phyloP scores from a whole-genome alignment of 2,329 filamentous ascomycete genomes.

The Cordyceps tenuipes region DNA sequence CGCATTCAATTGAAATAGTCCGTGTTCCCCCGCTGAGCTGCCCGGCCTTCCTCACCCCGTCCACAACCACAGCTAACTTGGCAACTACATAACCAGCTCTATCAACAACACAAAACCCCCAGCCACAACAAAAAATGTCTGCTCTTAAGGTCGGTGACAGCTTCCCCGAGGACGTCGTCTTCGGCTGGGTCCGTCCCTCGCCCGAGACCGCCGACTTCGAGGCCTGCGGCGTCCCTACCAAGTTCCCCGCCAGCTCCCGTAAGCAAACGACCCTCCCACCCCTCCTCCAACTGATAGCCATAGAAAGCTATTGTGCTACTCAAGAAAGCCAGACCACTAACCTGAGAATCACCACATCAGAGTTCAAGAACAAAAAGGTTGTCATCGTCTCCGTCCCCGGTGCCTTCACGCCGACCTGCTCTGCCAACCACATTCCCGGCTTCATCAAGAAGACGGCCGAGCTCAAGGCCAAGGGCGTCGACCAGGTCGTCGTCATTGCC shows the following conservation, averaged over 20 bases:
- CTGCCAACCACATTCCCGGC: slow-evolving; percentile 69
- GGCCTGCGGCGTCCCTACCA: slow-evolving; percentile 67
- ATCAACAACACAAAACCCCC: slow-evolving; percentile 2
- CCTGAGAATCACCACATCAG: slow-evolving; percentile 22
- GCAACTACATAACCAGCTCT: not conserved
- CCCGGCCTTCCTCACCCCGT: not conserved
- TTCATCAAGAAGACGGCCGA: slow-evolving; percentile 65
- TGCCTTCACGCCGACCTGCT: slow-evolving; percentile 83
- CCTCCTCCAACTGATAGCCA: not conserved
- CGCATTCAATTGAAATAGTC: slow-evolving; percentile 6
- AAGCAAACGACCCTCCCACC: no score
- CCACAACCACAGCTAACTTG: not conserved
- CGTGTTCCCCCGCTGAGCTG: not conserved
- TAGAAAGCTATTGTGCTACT: not conserved
- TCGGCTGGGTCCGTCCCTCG: slow-evolving; percentile 75
- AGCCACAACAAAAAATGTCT: slow-evolving; percentile 35
- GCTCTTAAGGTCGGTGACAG: slow-evolving; percentile 71
- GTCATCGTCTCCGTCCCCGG: slow-evolving; percentile 52
- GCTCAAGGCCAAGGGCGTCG: slow-evolving; percentile 73
- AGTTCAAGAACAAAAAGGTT: slow-evolving; percentile 49
- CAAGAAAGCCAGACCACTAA: not conserved
- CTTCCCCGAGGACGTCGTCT: slow-evolving; percentile 74
- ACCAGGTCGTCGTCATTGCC: slow-evolving; percentile 72
- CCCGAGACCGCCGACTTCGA: slow-evolving; percentile 60
- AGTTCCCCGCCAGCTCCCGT: slow-evolving; percentile 73